These are phyloP conservation scores for Aspergillus niger DNA, from an alignment of 2,329 filamentous ascomycete species.

Conservation along the genomic window DNA sequence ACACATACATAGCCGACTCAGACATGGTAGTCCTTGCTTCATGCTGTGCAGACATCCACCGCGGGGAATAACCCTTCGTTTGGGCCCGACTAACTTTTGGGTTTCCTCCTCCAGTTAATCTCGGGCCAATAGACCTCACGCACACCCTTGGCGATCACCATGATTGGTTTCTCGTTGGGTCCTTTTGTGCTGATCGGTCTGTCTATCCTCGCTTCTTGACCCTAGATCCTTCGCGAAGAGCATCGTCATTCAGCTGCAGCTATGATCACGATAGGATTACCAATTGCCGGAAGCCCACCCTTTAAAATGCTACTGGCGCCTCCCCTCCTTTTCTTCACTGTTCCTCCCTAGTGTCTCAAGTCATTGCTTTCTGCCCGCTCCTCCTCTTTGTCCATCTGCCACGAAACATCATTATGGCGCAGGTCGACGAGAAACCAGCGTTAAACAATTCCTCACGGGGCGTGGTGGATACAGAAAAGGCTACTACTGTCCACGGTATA, in stretches of 20 bases:
- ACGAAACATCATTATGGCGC: conserved; percentile 15
- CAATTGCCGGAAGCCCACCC: not conserved
- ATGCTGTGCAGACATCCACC: not conserved
- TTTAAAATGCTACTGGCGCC: not conserved
- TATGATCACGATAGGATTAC: not conserved
- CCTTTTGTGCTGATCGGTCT: not conserved
- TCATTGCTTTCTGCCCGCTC: not conserved
- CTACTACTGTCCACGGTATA: conserved; percentile 4
- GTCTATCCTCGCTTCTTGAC: not conserved
- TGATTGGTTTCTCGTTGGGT: not conserved
- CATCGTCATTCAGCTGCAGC: not conserved
- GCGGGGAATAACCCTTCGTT: not conserved
- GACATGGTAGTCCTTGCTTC: not conserved
- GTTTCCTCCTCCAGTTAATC: not conserved
- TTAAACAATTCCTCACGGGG: conserved; percentile 1
- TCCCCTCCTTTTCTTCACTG: not conserved
- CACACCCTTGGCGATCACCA: not conserved
- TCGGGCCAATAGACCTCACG: not conserved
- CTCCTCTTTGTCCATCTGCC: not conserved
- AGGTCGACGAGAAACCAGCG: conserved; percentile 15
- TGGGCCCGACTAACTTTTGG: not conserved
- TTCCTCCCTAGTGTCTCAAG: not conserved
- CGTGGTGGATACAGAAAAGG: conserved; percentile 27
- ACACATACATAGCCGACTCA: not conserved
- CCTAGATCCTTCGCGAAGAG: not conserved